Evolutionary conservation across 768 basidiomycete species (phyloP).

Genomic region (Phaeolepiota aurea): DNA sequence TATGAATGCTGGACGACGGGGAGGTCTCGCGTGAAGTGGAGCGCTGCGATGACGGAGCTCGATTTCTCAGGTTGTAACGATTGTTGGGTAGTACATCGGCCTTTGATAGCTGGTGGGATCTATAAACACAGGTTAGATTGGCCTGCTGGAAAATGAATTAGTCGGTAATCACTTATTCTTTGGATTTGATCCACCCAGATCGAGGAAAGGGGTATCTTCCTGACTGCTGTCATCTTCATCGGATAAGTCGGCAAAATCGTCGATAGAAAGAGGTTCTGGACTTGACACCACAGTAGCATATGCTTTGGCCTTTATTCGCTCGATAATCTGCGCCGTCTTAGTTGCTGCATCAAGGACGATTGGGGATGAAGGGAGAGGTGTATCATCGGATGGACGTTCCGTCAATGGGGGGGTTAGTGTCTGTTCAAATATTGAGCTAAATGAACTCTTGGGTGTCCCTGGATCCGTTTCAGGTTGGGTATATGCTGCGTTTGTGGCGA

Average conservation of each 20-base stretch:
- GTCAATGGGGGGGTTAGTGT: conserved; percentile 14
- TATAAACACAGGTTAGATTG: background rate
- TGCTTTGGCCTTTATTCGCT: conserved; percentile 56
- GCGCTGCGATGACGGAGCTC: background rate
- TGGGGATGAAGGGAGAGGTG: conserved; percentile 20
- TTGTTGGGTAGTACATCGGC: background rate
- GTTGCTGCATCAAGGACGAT: conserved; percentile 23
- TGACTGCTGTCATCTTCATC: conserved; percentile 46
- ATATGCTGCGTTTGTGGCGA: no score
- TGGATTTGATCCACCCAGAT: no score
- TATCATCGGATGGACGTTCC: conserved; percentile 9
- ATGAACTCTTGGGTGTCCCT: background rate
- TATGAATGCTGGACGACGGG: no score
- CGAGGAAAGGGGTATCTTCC: conserved; percentile 14
- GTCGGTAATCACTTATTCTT: conserved; percentile 18
- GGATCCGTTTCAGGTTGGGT: background rate
- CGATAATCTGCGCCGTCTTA: conserved; percentile 54
- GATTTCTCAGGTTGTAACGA: background rate
- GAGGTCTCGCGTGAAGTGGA: background rate
- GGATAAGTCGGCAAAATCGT: conserved; percentile 32
- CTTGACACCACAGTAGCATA: conserved; percentile 36
- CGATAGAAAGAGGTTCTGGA: conserved; percentile 28
- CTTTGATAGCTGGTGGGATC: background rate
- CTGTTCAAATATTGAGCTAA: background rate
- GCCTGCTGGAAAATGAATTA: conserved; percentile 5